Base-by-base conservation (phyloP, 352 stramenopile genomes). In the Globisporangium cystogenes region DNA sequence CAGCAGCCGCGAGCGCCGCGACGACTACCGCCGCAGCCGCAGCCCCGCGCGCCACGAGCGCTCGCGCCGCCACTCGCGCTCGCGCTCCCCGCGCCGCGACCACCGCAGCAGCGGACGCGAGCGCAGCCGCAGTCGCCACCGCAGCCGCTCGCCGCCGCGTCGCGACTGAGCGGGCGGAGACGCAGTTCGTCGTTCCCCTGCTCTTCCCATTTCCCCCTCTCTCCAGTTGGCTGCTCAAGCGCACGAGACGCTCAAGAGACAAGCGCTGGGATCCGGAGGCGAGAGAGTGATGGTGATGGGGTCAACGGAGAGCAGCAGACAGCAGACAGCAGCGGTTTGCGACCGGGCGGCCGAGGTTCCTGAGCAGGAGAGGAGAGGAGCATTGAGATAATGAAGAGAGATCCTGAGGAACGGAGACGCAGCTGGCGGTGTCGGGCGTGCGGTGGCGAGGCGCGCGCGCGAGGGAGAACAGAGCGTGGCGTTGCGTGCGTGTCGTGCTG, bases 81-180 rank as follows among this genome's bases (percentile, higher is more conserved):
- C 62, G 26, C 71, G 71, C 49, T 82, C 71, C 12, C 60, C 66
- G 50, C 67, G 67, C 29, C 64, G 51, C 37, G 49, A 50, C 15
- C 33, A 51, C 27, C 51, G 53, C 48, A 52, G 53, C 46, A 39
- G 51, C 48, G 62, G 62, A 24, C 50, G 66, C 48, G 60, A 59
- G 24, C 51, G 48, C 39, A 67, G 73, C 47, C 71, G 64, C 36
- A 75, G 61, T 43, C 70, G 73, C 49, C 62, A 69, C 53, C 68
- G 72, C 46, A 76, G 72, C 51, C 68, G 75, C 49, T 75, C 66
- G 31, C 69, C 66, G 33, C 70, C 66, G n/a, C 65, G 72, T 62
- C 70, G 72, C 61, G 70, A 85, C 48, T 82, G 85, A 82, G 51
- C 53, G 35, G 48, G 26, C 36, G 4, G 35, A 40, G 35, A 6